Percentiles rank a stretch among this genome's conserved stretches.
phyloP scores from a whole-genome alignment of 495 filamentous ascomycete genomes.

The Xylaria venustula region DNA sequence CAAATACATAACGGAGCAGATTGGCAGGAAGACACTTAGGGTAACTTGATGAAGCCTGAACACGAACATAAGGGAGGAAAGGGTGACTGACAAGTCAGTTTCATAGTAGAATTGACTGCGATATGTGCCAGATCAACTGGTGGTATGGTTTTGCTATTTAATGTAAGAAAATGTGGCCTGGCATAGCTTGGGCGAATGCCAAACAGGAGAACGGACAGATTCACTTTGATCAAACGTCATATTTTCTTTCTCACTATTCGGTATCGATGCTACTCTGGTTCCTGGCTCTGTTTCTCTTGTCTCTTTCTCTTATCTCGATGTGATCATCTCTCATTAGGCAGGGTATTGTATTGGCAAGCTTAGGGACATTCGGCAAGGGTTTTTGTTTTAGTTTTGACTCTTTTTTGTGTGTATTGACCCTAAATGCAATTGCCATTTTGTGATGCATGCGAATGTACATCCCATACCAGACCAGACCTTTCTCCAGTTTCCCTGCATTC shows the following conservation, averaged over 20 bases:
- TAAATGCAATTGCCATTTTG: slow-evolving; percentile 19
- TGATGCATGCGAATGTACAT: slow-evolving; percentile 20
- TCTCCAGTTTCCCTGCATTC: slow-evolving; percentile 16
- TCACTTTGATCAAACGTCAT: background rate
- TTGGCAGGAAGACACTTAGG: no score
- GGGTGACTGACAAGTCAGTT: no score
- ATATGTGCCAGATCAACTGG: no score
- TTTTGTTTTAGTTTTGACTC: slow-evolving; percentile 1
- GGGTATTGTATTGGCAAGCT: no score
- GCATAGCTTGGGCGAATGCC: no score
- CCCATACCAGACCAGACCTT: slow-evolving; percentile 18
- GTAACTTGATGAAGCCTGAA: no score
- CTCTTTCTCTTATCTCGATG: background rate
- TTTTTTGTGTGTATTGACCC: slow-evolving; percentile 11
- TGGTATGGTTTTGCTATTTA: no score
- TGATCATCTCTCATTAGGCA: slow-evolving; percentile 3
- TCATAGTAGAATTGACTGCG: no score
- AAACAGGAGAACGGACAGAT: no score
- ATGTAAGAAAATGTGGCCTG: no score
- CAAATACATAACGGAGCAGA: no score
- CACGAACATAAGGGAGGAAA: no score
- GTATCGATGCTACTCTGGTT: slow-evolving; percentile 2
- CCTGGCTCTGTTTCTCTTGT: background rate
- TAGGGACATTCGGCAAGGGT: background rate
- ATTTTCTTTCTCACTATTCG: slow-evolving; percentile 3